Conservation (phyloP, 2,329 filamentous ascomycete genomes). For the Boeremia exigua region DNA sequence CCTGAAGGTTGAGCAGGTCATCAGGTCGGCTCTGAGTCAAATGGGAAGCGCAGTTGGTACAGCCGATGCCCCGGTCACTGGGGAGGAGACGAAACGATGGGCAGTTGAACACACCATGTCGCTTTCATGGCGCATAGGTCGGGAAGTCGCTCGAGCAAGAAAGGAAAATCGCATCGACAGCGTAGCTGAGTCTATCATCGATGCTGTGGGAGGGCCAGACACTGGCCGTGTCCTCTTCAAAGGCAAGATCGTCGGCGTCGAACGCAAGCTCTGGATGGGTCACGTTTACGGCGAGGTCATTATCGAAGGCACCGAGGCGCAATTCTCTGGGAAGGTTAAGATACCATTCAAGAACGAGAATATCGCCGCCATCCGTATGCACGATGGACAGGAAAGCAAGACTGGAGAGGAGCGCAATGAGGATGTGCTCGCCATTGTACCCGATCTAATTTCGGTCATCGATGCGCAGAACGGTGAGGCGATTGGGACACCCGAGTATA, state of each 20-base stretch:
- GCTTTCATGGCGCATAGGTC: slow-evolving; percentile 48
- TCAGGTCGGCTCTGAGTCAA: slow-evolving; percentile 45
- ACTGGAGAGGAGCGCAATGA: slow-evolving; percentile 45
- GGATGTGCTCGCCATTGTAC: slow-evolving; percentile 55
- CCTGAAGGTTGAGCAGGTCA: slow-evolving; percentile 48
- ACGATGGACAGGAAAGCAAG: slow-evolving; percentile 28
- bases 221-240: slow-evolving; percentile 52
- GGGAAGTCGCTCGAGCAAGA: slow-evolving; percentile 44
- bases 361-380: slow-evolving; percentile 60
- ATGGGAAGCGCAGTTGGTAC: slow-evolving; percentile 46
- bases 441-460: slow-evolving; percentile 58
- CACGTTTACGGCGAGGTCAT: slow-evolving; percentile 52
- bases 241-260: slow-evolving; percentile 55
- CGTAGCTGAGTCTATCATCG: slow-evolving; percentile 49
- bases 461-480: slow-evolving; percentile 58
- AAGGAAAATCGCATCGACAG: slow-evolving; percentile 46
- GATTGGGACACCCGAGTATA: slow-evolving; percentile 62
- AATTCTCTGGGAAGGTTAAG: slow-evolving; percentile 58
- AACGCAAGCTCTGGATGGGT: slow-evolving; percentile 50
- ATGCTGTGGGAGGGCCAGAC: slow-evolving; percentile 49
- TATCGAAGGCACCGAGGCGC: slow-evolving; percentile 40
- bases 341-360: slow-evolving; percentile 79
- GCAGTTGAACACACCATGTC: slow-evolving; percentile 49
- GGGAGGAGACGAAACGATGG: slow-evolving; percentile 46
- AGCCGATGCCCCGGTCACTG: slow-evolving; percentile 48